These are phyloP conservation scores for Russula emetica DNA, from an alignment of 768 basidiomycete genomes.

Conservation along the genomic window DNA sequence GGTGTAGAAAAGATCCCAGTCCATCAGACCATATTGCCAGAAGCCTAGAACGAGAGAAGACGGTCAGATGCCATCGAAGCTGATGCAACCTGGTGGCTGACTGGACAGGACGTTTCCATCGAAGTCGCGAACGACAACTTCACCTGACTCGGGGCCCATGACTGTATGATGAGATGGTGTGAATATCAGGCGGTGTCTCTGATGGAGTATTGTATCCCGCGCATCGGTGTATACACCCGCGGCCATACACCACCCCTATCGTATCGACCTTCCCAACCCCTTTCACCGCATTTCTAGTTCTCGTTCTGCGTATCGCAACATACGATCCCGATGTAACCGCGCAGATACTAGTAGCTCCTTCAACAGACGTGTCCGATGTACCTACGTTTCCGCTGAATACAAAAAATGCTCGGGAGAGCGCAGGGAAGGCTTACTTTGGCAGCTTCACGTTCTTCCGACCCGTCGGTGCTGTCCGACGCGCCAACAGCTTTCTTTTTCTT, in stretches of 20 bases:
- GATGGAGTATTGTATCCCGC: too few species aligned
- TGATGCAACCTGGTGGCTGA: neutral
- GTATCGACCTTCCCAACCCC: too few species aligned
- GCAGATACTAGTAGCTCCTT: constrained; percentile 83
- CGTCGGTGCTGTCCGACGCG: constrained; percentile 8
- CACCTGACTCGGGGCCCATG: neutral
- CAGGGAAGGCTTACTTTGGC: constrained; percentile 29
- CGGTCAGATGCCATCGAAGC: neutral
- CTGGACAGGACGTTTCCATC: neutral
- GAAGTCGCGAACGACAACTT: neutral
- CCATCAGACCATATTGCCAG: neutral
- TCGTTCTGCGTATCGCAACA: constrained; percentile 75
- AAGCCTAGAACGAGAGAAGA: neutral
- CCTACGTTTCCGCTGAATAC: constrained; percentile 33
- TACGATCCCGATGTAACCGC: constrained; percentile 69
- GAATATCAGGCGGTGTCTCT: too few species aligned
- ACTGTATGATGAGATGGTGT: too few species aligned
- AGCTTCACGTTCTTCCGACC: constrained; percentile 32
- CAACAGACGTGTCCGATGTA: constrained; percentile 56
- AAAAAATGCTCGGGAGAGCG: neutral
- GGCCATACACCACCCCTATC: too few species aligned
- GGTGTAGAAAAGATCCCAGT: neutral
- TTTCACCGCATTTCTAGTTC: constrained; percentile 92
- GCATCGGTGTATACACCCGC: too few species aligned
- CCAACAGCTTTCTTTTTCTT: constrained; percentile 11